phyloP scores from a whole-genome alignment of 257 asterid genomes.

The Primulina huaijiensis region DNA sequence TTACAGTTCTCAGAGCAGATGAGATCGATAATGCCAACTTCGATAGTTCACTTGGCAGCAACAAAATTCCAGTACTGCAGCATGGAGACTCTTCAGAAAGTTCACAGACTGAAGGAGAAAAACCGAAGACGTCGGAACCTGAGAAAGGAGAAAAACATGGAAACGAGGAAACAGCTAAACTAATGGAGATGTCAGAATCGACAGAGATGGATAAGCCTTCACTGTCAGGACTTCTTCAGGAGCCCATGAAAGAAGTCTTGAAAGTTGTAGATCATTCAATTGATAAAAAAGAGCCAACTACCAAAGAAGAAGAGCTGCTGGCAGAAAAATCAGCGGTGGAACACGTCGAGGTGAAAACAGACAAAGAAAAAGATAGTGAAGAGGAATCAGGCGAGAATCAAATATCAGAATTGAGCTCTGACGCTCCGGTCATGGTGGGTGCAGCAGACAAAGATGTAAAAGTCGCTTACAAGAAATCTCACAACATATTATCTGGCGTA shows the following conservation, averaged over 20 bases:
- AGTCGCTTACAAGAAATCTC: conserved; percentile 65
- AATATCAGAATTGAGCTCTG: conserved; percentile 37
- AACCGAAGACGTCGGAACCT: conserved; percentile 16
- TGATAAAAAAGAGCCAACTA: conserved; percentile 27
- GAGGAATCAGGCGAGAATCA: conserved; percentile 40
- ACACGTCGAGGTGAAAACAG: conserved; percentile 36
- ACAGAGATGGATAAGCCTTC: conserved; percentile 25
- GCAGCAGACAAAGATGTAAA: conserved; percentile 51
- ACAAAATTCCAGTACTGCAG: conserved; percentile 22
- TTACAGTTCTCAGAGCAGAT: conserved; percentile 29
- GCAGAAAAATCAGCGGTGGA: conserved; percentile 29
- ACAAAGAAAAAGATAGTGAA: conserved; percentile 38
- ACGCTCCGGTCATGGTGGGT: conserved; percentile 58
- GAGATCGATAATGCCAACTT: conserved; percentile 8
- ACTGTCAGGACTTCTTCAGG: conserved; percentile 34
- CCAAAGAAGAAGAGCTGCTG: conserved; percentile 29
- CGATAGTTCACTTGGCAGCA: conserved; percentile 24
- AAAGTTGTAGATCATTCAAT: conserved; percentile 21
- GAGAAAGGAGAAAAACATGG: conserved; percentile 23
- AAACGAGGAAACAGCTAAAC: conserved; percentile 23
- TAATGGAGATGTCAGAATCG: conserved; percentile 25
- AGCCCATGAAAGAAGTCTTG: conserved; percentile 27
- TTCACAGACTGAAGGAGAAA: conserved; percentile 26
- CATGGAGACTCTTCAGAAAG: conserved; percentile 21
- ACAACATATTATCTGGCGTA: conserved; percentile 73